phyloP scores from a whole-genome alignment of 1,284 basidiomycete genomes.

The Microbotryum scabiosae region DNA sequence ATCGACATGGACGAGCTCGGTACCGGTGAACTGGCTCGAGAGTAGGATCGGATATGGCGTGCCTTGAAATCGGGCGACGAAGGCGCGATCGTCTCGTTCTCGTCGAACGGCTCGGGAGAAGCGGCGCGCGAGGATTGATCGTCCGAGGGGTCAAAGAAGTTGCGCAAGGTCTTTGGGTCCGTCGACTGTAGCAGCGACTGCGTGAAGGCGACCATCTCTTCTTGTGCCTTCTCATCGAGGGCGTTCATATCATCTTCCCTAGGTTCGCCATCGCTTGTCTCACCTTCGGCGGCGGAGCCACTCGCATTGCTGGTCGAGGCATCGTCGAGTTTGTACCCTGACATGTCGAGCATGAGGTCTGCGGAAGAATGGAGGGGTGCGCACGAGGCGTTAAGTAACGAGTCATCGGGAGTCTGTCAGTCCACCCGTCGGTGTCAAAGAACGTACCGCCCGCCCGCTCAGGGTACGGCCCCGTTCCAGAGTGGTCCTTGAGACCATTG shows the following conservation, averaged over 20 bases:
- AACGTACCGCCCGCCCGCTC: slow-evolving; percentile 1
- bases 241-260: slow-evolving; percentile 19
- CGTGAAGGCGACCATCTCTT: slow-evolving; percentile 33
- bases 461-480: not conserved
- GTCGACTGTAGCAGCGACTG: slow-evolving; percentile 36
- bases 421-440: not conserved
- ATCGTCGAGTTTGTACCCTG: slow-evolving; percentile 41
- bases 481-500: not conserved
- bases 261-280: not conserved
- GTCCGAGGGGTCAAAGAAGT: slow-evolving; percentile 22
- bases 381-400: not conserved
- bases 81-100: not conserved
- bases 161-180: slow-evolving; percentile 32
- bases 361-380: slow-evolving; percentile 3
- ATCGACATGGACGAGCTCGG: slow-evolving; percentile 5
- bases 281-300: slow-evolving; percentile 7
- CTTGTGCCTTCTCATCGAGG: slow-evolving; percentile 13
- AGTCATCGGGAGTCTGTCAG: no score
- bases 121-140: slow-evolving; percentile 3
- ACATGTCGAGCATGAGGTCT: slow-evolving; percentile 49
- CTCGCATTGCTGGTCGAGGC: slow-evolving; percentile 29
- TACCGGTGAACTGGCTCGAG: not conserved
- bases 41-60: not conserved
- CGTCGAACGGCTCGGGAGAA: slow-evolving; percentile 13
- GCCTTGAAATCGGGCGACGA: not conserved